Base-by-base conservation (phyloP, 371 early-diverging fungal genomes). In the Rhizopus stolonifer region DNA sequence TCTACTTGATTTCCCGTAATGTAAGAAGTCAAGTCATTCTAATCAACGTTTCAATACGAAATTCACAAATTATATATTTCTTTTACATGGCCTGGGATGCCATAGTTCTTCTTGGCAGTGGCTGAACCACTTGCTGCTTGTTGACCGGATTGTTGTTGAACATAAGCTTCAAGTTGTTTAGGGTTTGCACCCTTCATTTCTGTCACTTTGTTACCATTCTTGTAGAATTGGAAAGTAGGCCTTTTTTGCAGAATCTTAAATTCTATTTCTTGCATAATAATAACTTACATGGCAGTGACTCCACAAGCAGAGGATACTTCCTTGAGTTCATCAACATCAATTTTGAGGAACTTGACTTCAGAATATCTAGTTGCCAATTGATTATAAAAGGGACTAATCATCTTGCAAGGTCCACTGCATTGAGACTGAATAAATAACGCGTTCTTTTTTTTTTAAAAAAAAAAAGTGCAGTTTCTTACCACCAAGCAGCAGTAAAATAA, bases 1-100 rank as follows among this genome's bases (percentile, higher is more conserved):
- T 92, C 93, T 46, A 93, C 70, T 72, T 93, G 90, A 46, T 80
- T 86, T 31, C 78, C 67, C 4, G 85, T 85, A 49, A 94, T 81
- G 24, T 72, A 79, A 23, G 85, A 81, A 13, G 83, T 80, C 47
- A 93, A 72, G 53, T 90, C 89, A 48, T 64, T 53, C 82, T 90
- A 60, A 14, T 3, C 11, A 23, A 19, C 18, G 5, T 4, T 29
- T 29, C 10, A 7, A 38, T 18, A 4, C 29, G 29, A 15, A 46
- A 15, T 11, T 45, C 23, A 24, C 13, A 24, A 25, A 57, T 13
- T 11, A 17, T 15, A 24, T 10, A 11, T 36, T 9, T 21, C 14
- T 46, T 71, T 70, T 74, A 79, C 85, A 59, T 82, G 84, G 2
- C 85, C 84, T 17, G 75, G 57, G 9, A 82, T 70, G 24, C 77